These are phyloP conservation scores for Discostella pseudostelligera DNA, from an alignment of 108 stramenopile genomes.

Conservation along the genomic window DNA sequence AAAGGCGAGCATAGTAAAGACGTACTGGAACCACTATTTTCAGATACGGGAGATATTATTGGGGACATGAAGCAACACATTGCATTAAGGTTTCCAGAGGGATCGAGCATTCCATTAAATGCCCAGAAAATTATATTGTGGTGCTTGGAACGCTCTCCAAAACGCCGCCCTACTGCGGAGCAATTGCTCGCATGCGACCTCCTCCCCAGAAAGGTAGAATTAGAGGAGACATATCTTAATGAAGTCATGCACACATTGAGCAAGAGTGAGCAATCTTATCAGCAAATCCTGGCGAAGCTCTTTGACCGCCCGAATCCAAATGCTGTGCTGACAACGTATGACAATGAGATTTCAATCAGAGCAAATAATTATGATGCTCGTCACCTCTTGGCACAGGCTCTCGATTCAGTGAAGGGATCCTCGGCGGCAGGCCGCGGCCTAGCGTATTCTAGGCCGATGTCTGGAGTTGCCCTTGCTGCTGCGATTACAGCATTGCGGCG, in stretches of 20 bases:
- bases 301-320: slow-evolving; percentile 60
- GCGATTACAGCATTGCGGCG: slow-evolving; percentile 65
- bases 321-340: slow-evolving; percentile 63
- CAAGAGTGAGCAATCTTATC: slow-evolving; percentile 59
- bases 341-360: slow-evolving; percentile 69
- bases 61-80: slow-evolving; percentile 37
- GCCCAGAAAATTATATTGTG: slow-evolving; percentile 73
- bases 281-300: slow-evolving; percentile 61
- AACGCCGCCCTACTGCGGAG: slow-evolving; percentile 63
- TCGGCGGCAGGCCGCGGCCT: slow-evolving; percentile 24
- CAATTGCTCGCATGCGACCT: slow-evolving; percentile 56
- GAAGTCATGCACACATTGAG: slow-evolving; percentile 78
- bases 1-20: too few relatives aligned
- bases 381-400: slow-evolving; percentile 26
- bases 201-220: slow-evolving; percentile 72
- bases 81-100: slow-evolving; percentile 51
- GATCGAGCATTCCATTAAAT: slow-evolving; percentile 54
- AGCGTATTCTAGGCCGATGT: slow-evolving; percentile 61
- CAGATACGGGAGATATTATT: slow-evolving; percentile 21
- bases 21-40: slow-evolving; percentile 25
- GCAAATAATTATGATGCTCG: slow-evolving; percentile 44
- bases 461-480: slow-evolving; percentile 58
- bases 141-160: slow-evolving; percentile 67
- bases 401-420: slow-evolving; percentile 37
- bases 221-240: slow-evolving; percentile 72